Evolutionary conservation across 768 basidiomycete genomes (phyloP), one percentile per base, ranked within the genome.

Genomic region (Trametes gibbosa): DNA sequence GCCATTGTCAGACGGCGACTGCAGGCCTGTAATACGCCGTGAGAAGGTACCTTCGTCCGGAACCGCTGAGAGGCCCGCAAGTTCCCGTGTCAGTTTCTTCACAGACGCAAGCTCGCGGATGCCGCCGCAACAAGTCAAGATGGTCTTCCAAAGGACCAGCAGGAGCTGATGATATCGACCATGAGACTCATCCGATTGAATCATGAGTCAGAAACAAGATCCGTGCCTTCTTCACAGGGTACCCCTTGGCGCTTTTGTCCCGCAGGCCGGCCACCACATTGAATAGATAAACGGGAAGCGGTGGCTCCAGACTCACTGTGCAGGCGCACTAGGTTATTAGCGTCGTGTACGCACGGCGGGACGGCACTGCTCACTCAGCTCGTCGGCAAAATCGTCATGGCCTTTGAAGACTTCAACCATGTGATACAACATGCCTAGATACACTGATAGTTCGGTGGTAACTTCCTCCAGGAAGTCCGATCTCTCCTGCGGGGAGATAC

Each of bases 341-440:
- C 21, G 53, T 51, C 49, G 59, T 68, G 60, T 64, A 53, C 59
- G 52, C 49, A 19, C 50, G 53, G 41, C 49, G 59, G 7, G 10
- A 46, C 41, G 50, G 50, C 53, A 42, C 54, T 43, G 65, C 95
- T 79, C 74, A 97, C 96, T 98, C 48, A 98, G 78, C 74, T 98
- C 96, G 65, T 97, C 95, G 2, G 92, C 95, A 71, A 98, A 98
- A 66, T 94, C 87, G 58, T 95, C 93, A 64, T 97, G 90, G 3
- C 89, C 87, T 69, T 96, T 90, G 74, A 93, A 94, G 25, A 95
- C 82, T 74, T 98, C 96, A 14, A 98, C 87, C 54, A 98, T 75
- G 70, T 97, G 94, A 71, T 98, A 99, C 43, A 98, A 76, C 86
- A 98, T 92, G 9, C 92, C 94, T 29, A 98, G 82, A 67, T 93